phyloP scores from a whole-genome alignment of 108 stramenopile genomes.

The Cyclotella atomus region DNA sequence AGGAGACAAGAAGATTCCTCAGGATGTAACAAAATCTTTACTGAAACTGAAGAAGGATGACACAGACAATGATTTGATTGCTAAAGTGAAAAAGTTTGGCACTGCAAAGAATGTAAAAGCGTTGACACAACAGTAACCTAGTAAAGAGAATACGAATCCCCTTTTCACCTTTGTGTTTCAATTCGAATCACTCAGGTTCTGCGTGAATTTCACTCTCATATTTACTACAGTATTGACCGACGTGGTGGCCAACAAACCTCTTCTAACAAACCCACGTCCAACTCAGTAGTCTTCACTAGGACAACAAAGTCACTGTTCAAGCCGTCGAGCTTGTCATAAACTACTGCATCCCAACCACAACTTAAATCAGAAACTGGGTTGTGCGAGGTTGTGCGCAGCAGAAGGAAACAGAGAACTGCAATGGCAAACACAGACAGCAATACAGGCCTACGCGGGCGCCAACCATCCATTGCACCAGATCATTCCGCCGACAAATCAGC shows the following conservation, averaged over 20 bases:
- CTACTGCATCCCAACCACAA: neutral
- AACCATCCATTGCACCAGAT: neutral
- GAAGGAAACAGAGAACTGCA: neutral
- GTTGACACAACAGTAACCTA: neutral
- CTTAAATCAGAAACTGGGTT: neutral
- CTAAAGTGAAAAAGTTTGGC: neutral
- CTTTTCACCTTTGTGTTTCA: too few relatives aligned
- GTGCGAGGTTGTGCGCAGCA: too few relatives aligned
- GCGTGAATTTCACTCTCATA: too few relatives aligned
- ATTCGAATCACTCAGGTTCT: too few relatives aligned
- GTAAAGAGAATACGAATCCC: neutral
- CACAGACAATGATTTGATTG: neutral
- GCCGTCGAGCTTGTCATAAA: too few relatives aligned
- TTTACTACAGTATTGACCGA: too few relatives aligned
- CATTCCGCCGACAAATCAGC: constrained; percentile 9
- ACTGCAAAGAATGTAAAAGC: neutral
- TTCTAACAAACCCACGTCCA: too few relatives aligned
- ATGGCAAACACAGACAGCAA: neutral
- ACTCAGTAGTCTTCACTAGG: too few relatives aligned
- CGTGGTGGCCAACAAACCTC: too few relatives aligned
- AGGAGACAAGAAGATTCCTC: constrained; percentile 30
- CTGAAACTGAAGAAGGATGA: neutral
- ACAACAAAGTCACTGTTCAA: too few relatives aligned
- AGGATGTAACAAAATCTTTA: constrained; percentile 2
- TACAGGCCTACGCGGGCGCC: neutral